Conservation (phyloP, 495 filamentous ascomycete genomes). For the Neurospora tetraspora region DNA sequence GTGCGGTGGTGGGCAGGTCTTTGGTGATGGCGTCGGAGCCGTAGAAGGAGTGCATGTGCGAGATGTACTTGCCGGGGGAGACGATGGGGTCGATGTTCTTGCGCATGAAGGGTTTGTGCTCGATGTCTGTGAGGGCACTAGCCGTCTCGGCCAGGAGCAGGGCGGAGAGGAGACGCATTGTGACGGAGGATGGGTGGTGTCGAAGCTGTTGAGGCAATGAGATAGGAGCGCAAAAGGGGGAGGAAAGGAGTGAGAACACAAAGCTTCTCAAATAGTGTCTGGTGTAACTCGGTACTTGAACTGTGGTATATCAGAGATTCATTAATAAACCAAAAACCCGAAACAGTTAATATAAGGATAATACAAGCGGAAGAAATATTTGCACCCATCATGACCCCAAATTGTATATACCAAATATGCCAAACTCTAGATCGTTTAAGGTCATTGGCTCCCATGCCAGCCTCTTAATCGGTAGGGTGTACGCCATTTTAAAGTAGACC, state of each 20-base stretch:
- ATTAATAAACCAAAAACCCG: neutral
- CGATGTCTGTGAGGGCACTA: slow-evolving; percentile 23
- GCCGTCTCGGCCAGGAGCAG: slow-evolving; percentile 7
- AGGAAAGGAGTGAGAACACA: neutral
- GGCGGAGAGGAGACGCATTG: neutral
- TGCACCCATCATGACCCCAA: neutral
- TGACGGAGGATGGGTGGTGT: neutral
- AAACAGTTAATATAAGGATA: neutral
- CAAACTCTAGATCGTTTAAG: neutral
- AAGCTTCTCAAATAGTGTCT: neutral
- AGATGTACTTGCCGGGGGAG: slow-evolving; percentile 22
- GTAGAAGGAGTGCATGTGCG: slow-evolving; percentile 32
- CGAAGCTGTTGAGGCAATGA: neutral
- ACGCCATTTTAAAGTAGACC: neutral
- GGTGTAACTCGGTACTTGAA: neutral
- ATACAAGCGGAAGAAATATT: neutral
- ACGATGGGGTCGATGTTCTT: slow-evolving; percentile 31
- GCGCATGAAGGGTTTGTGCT: slow-evolving; percentile 26
- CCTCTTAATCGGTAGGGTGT: neutral
- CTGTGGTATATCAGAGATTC: neutral
- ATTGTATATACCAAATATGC: neutral
- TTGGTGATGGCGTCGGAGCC: slow-evolving; percentile 26
- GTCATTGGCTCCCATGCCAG: neutral
- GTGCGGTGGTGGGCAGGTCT: slow-evolving; percentile 22
- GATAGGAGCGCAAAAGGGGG: neutral